Evolutionary conservation across 2,329 filamentous ascomycete genomes (phyloP).

Genomic region (Phialophora tarda): DNA sequence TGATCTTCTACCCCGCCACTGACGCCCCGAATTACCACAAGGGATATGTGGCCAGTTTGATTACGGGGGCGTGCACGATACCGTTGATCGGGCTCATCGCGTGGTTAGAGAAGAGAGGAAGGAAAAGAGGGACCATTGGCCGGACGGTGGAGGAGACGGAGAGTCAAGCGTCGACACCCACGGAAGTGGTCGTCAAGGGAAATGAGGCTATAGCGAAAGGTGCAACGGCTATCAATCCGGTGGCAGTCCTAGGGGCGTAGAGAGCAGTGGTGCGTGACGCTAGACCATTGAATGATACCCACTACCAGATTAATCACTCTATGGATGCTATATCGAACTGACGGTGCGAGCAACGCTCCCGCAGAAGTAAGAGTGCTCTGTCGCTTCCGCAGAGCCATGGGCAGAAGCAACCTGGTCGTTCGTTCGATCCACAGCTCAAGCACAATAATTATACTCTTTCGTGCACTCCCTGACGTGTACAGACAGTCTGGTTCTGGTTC

Average conservation of each 20-base stretch:
- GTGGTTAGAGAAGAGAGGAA: conserved; percentile 45
- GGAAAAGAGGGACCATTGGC: conserved; percentile 41
- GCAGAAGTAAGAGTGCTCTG: too few relatives aligned
- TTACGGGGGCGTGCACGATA: conserved; percentile 40
- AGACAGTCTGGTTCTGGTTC: too few relatives aligned
- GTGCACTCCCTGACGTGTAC: too few relatives aligned
- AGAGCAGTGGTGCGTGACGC: too few relatives aligned
- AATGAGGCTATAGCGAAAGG: not conserved
- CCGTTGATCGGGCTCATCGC: conserved; percentile 49
- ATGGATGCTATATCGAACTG: too few relatives aligned
- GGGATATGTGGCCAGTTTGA: conserved; percentile 44
- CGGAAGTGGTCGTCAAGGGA: not conserved
- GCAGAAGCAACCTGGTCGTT: not conserved
- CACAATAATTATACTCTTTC: not conserved
- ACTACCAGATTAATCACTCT: too few relatives aligned
- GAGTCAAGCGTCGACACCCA: not conserved
- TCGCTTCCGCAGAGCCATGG: not conserved
- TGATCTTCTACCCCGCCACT: conserved; percentile 46
- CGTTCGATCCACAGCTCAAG: conserved; percentile 1
- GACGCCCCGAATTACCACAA: conserved; percentile 43
- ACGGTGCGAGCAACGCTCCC: too few relatives aligned
- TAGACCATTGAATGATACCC: too few relatives aligned
- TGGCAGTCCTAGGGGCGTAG: not conserved
- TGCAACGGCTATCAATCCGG: conserved; percentile 1
- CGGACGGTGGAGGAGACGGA: conserved; percentile 6